Evolutionary conservation across 371 early-diverging fungal species (phyloP).

Genomic region (Vairimorpha apis): DNA sequence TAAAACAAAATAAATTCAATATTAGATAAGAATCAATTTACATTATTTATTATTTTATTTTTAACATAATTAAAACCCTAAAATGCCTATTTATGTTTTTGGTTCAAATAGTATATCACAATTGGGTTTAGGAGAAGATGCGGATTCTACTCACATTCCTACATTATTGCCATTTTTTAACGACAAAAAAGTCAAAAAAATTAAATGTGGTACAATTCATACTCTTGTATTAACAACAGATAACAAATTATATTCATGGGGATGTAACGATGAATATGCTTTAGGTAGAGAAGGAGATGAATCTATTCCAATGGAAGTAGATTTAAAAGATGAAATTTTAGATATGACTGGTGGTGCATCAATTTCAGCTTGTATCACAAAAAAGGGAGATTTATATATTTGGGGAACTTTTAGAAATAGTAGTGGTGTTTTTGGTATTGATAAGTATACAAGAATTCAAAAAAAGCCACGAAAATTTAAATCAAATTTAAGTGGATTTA

Average conservation of each 20-base stretch:
- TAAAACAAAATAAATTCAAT: no score
- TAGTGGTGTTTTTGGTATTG: constrained; percentile 67
- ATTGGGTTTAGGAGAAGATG: constrained; percentile 78
- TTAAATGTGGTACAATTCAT: constrained; percentile 68
- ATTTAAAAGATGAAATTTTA: constrained; percentile 66
- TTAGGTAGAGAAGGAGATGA: constrained; percentile 72
- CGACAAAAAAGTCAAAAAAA: constrained; percentile 65
- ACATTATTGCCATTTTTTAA: constrained; percentile 67
- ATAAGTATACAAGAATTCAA: constrained; percentile 67
- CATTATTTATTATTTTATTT: no score
- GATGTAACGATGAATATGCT: constrained; percentile 93
- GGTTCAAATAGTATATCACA: constrained; percentile 90
- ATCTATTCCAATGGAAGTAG: constrained; percentile 52
- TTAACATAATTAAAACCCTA: no score
- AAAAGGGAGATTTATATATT: constrained; percentile 72
- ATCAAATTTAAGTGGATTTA: constrained; percentile 74
- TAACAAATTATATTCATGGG: constrained; percentile 76
- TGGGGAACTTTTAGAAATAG: constrained; percentile 84
- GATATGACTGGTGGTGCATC: constrained; percentile 85
- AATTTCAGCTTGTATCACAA: constrained; percentile 75
- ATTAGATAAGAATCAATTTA: no score
- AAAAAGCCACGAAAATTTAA: constrained; percentile 66
- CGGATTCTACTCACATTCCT: constrained; percentile 64
- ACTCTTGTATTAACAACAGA: constrained; percentile 65
- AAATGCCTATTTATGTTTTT: constrained; percentile 71